Conservation (phyloP, 2,329 filamentous ascomycete genomes). For the Phialophora tarda region DNA sequence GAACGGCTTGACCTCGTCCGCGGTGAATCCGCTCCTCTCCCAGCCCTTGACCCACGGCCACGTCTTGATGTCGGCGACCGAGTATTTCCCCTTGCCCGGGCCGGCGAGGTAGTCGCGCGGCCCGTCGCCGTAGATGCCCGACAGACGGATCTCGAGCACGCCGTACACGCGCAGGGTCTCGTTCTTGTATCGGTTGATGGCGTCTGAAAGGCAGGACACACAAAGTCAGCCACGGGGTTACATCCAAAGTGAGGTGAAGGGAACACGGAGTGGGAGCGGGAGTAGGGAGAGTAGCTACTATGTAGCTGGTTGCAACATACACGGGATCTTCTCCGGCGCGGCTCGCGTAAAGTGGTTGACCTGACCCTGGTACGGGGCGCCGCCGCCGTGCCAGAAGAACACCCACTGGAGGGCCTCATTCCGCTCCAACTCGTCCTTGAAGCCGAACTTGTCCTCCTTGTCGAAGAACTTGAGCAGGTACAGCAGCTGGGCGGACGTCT, state of each 20-base stretch:
- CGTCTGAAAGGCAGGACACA: constrained; percentile 42
- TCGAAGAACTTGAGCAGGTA: constrained; percentile 60
- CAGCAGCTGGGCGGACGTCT: constrained; percentile 60
- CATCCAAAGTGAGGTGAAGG: background rate
- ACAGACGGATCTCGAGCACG: constrained; percentile 62
- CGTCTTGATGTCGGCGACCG: constrained; percentile 59
- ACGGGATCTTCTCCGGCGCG: constrained; percentile 55
- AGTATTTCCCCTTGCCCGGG: constrained; percentile 61
- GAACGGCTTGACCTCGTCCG: constrained; percentile 58
- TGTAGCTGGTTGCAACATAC: constrained; percentile 36
- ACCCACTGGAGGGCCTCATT: constrained; percentile 59
- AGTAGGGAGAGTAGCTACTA: too few species aligned
- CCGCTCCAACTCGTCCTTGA: constrained; percentile 58
- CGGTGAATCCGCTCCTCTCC: constrained; percentile 51
- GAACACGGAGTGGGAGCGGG: too few species aligned
- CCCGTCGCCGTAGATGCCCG: constrained; percentile 58
- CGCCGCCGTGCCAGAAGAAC: constrained; percentile 56
- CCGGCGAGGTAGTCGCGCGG: constrained; percentile 60
- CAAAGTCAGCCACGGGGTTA: background rate
- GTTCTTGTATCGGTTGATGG: constrained; percentile 59
- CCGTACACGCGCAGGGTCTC: constrained; percentile 60
- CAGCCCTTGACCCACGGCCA: constrained; percentile 59
- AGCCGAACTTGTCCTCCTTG: constrained; percentile 58
- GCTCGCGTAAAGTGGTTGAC: constrained; percentile 54
- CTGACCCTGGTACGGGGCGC: constrained; percentile 47